Conservation (phyloP, 1,284 basidiomycete species). For the Fomitiporia mediterranea region DNA sequence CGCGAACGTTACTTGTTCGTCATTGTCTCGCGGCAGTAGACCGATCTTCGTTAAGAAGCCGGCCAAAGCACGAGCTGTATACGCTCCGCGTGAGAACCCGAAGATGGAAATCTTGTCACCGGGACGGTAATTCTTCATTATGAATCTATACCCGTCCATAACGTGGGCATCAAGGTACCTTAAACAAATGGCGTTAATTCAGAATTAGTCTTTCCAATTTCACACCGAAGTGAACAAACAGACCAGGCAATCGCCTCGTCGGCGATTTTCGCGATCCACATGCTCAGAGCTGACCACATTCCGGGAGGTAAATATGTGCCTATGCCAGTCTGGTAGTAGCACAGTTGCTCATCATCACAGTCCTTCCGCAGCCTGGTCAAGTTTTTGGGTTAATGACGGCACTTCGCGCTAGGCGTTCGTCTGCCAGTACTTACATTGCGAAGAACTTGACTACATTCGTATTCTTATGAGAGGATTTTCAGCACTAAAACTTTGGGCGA, state of each 20-base stretch:
- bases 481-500: neutral
- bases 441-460: conserved; percentile 71
- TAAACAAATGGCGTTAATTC: neutral
- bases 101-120: conserved; percentile 64
- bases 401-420: too few relatives aligned
- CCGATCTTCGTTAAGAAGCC: conserved; percentile 61
- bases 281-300: conserved; percentile 45
- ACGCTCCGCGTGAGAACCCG: conserved; percentile 73
- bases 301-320: conserved; percentile 56
- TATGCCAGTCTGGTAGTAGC: conserved; percentile 69
- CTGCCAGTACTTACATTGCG: conserved; percentile 34
- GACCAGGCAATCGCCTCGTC: conserved; percentile 64
- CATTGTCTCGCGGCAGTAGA: conserved; percentile 52
- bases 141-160: conserved; percentile 58
- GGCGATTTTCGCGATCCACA: conserved; percentile 44
- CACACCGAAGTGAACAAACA: conserved; percentile 21
- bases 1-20: conserved; percentile 59
- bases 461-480: conserved; percentile 39
- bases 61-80: conserved; percentile 69
- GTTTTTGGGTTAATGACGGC: too few relatives aligned
- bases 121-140: conserved; percentile 59
- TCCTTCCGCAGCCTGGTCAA: conserved; percentile 53
- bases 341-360: conserved; percentile 47
- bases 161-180: conserved; percentile 63
- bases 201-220: neutral